A percentile compares a stretch with the other conserved stretches of the same genome.
Evolutionary conservation across 1,139 yeast species (phyloP).

Genomic region (Suhomyces choctaworum): DNA sequence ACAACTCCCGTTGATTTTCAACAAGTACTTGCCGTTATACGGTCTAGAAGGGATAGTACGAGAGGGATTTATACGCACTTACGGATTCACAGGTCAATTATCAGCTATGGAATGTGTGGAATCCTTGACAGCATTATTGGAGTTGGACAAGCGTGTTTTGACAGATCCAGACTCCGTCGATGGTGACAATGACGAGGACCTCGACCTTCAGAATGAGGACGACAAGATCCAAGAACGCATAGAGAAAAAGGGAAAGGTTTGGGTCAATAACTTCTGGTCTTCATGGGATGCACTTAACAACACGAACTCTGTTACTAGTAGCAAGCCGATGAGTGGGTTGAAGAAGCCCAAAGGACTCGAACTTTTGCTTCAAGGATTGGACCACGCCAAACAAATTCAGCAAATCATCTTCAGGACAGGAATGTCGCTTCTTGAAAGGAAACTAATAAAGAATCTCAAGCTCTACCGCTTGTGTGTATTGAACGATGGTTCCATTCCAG

Average conservation of each 20-base stretch:
- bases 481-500: slow-evolving; percentile 79
- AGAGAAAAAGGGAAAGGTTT: slow-evolving; percentile 59
- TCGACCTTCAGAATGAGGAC: slow-evolving; percentile 32
- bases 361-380: slow-evolving; percentile 66
- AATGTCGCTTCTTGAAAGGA: slow-evolving; percentile 80
- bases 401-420: slow-evolving; percentile 88
- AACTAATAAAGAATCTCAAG: slow-evolving; percentile 73
- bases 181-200: slow-evolving; percentile 23
- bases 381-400: slow-evolving; percentile 79
- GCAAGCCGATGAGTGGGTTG: slow-evolving; percentile 18
- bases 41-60: slow-evolving; percentile 82
- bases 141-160: slow-evolving; percentile 51
- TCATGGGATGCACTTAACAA: slow-evolving; percentile 85
- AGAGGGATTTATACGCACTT: slow-evolving; percentile 83
- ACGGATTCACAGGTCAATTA: slow-evolving; percentile 82
- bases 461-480: slow-evolving; percentile 84
- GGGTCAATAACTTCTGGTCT: slow-evolving; percentile 91
- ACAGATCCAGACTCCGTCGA: slow-evolving; percentile 12
- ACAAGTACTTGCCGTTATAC: slow-evolving; percentile 67
- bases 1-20: slow-evolving; percentile 67
- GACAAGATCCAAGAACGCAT: slow-evolving; percentile 46
- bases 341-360: slow-evolving; percentile 53
- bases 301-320: slow-evolving; percentile 32
- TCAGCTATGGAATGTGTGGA: slow-evolving; percentile 95
- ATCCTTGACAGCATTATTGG: slow-evolving; percentile 79